Conservation (phyloP, 345 rosid species). For the Camelina sativa region DNA sequence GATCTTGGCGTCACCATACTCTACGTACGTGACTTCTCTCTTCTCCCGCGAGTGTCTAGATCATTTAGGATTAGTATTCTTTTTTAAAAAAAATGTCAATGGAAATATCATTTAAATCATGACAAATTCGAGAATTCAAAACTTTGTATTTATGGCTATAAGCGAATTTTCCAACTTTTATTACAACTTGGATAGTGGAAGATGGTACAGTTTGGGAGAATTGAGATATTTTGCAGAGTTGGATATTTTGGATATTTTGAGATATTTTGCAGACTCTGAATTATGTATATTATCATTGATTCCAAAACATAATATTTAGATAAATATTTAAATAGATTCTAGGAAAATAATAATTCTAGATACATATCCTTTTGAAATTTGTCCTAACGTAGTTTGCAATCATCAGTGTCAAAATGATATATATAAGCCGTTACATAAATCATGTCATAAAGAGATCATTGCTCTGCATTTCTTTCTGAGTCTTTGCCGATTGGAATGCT, state of each 20-base stretch:
- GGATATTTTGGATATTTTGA: no score
- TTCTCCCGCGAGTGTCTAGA: neutral
- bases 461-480: neutral
- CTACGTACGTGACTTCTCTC: conserved; percentile 34
- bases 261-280: no score
- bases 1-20: conserved; percentile 47
- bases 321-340: neutral
- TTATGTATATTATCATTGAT: neutral
- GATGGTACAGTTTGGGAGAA: no score
- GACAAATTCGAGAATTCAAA: no score
- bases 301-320: neutral
- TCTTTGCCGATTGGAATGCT: neutral
- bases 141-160: no score
- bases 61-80: neutral
- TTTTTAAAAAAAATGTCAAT: neutral
- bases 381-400: neutral
- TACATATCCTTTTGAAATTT: neutral
- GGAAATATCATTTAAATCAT: neutral
- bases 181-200: neutral
- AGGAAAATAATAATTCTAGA: neutral
- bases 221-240: no score
- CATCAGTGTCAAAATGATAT: neutral
- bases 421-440: neutral
- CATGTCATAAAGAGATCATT: neutral
- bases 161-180: no score